These are phyloP conservation scores for Fusarium transvaalense DNA, from an alignment of 2,329 filamentous ascomycete genomes.

Conservation along the genomic window DNA sequence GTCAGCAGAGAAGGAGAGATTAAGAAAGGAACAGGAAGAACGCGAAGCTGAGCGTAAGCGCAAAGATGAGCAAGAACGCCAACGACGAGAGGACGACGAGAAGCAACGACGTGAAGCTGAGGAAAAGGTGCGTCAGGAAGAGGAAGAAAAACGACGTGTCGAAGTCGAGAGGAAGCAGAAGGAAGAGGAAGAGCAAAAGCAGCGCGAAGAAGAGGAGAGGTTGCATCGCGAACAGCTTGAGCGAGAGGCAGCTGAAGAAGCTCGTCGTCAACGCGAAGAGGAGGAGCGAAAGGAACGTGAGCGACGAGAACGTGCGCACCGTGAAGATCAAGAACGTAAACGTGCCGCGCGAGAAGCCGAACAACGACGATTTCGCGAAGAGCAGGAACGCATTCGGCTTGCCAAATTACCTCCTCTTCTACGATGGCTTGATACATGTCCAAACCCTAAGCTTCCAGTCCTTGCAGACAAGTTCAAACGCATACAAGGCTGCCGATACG, in stretches of 20 bases:
- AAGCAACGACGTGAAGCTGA: slow-evolving; percentile 55
- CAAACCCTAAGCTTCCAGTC: slow-evolving; percentile 63
- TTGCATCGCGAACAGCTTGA: slow-evolving; percentile 59
- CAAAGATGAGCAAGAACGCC: slow-evolving; percentile 55
- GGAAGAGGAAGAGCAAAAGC: slow-evolving; percentile 54
- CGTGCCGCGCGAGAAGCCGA: slow-evolving; percentile 65
- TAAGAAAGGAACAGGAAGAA: slow-evolving; percentile 50
- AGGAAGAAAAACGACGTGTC: slow-evolving; percentile 53
- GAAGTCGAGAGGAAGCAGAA: slow-evolving; percentile 58
- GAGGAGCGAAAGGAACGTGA: slow-evolving; percentile 65
- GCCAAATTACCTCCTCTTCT: slow-evolving; percentile 70
- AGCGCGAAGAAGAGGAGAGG: slow-evolving; percentile 62
- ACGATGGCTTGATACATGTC: slow-evolving; percentile 68
- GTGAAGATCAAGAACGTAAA: slow-evolving; percentile 63
- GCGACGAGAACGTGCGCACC: slow-evolving; percentile 58
- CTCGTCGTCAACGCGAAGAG: slow-evolving; percentile 64
- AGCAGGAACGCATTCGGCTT: slow-evolving; percentile 67
- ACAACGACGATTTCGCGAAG: slow-evolving; percentile 62
- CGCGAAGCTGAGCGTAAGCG: slow-evolving; percentile 54
- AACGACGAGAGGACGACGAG: slow-evolving; percentile 53
- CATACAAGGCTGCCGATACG: slow-evolving; percentile 72
- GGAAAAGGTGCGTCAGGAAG: slow-evolving; percentile 54
- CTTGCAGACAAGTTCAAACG: slow-evolving; percentile 67
- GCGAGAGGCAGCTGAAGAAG: slow-evolving; percentile 63
- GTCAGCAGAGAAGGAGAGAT: slow-evolving; percentile 50